Conservation (phyloP, 768 basidiomycete genomes). For the Cystofilobasidium bisporidii region DNA sequence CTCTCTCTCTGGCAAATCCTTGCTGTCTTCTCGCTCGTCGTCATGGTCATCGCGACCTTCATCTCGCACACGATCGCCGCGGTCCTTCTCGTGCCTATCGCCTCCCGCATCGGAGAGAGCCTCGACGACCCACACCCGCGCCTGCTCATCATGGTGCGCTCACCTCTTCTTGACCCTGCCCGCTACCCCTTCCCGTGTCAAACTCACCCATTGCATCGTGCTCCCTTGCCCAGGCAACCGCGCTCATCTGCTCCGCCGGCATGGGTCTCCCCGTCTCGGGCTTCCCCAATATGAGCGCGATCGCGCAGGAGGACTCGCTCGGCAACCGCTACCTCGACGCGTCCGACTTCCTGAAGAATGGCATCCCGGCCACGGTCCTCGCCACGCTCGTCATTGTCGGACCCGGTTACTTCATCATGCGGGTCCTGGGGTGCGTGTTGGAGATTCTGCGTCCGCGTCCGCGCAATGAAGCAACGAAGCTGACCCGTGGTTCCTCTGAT, state of each 20-base stretch:
- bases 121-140: conserved; percentile 61
- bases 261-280: conserved; percentile 95
- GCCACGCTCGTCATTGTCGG: conserved; percentile 78
- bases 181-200: not conserved
- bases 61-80: conserved; percentile 97
- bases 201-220: not conserved
- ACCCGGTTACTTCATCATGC: conserved; percentile 70
- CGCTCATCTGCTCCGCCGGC: conserved; percentile 81
- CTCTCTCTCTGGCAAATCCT: conserved; percentile 38
- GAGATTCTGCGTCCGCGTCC: too few relatives aligned
- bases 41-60: conserved; percentile 56
- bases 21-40: conserved; percentile 31
- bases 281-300: conserved; percentile 72
- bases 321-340: conserved; percentile 71
- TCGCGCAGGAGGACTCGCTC: conserved; percentile 80
- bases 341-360: conserved; percentile 87
- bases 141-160: conserved; percentile 75
- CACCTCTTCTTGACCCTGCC: not conserved
- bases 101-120: conserved; percentile 73
- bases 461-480: too few relatives aligned
- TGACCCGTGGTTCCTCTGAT: too few relatives aligned
- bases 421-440: conserved; percentile 44
- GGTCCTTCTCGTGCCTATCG: conserved; percentile 93
- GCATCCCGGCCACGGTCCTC: conserved; percentile 86
- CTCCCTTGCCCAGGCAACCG: conserved; percentile 47